Base-by-base conservation (phyloP, 78 protist species). In the Capsaspora owczarzaki region DNA sequence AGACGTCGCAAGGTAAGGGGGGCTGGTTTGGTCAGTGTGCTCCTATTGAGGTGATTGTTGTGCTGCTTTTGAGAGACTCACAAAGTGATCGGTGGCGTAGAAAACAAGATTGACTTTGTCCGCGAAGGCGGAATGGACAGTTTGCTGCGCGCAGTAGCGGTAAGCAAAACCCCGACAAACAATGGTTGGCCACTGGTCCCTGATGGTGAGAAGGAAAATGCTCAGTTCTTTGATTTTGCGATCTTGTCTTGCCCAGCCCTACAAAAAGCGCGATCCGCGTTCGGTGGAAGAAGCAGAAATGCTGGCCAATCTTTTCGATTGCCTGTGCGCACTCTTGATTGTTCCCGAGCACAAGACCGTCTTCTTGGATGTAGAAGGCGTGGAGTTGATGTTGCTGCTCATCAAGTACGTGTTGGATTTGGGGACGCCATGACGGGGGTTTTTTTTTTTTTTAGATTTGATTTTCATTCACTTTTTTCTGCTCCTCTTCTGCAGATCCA, bases 281-380 rank as follows among this genome's bases (percentile, higher is more conserved):
- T 49, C 56, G 56, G 16, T 20, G 37, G 81, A 77, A 20, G 81
- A 49, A 56, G 19, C 22, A 35, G 81, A 77, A 29, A 14, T 51
- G 20, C 12, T 77, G 37, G 56, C 47, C 8, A 77, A 77, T 0
- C 27, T 51, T 23, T 77, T 77, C 29, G 81, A 77, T 23, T 20
- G 51, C 53, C 20, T 77, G n/a, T 51, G 69, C 63, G 6, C 81
- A 10, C 22, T 23, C 35, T 38, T 77, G 0, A 19, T 77, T 38
- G 16, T 14, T 23, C 33, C 81, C n/a, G 44, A 22, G 41, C 23
- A 27, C 25, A 49, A 56, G 49, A 38, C 33, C 19, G 31, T 5
- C 37, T 77, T 77, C 38, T 43, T 77, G 70, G 63, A 77, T 8
- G 81, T 51, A 6, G 81, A 77, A 31, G 81, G 81, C 19, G 31